Base-by-base conservation (phyloP, 192 early-diverging fungal species). In the Gryganskiella cystojenkinii region DNA sequence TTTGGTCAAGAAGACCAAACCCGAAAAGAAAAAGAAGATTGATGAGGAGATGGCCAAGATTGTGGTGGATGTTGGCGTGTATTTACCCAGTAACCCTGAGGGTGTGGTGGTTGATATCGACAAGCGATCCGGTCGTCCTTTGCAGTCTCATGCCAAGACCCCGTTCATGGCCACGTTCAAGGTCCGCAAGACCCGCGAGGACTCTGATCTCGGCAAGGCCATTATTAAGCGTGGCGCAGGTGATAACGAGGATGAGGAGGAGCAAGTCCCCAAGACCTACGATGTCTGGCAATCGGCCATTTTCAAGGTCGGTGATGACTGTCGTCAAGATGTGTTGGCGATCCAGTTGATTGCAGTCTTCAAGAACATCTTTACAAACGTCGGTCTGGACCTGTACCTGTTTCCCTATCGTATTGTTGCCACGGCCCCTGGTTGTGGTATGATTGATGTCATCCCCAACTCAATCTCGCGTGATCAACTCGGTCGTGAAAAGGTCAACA, bases 291-390 rank as follows among this genome's bases (percentile, higher is more conserved):
- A 95, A 72, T 92, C 93, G 5, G 92, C 95, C 1, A 99, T 99
- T 62, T 99, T 99, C 88, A 99, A 99, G 87, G 97, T 99, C 47
- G 98, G 98, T 61, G 98, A 99, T 67, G 97, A 99, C 83, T 99
- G 98, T 83, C 90, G 98, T 31, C 98, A 99, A 82, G 98, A 99
- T 78, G 93, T 99, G 20, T 86, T 99, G 66, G 97, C 98, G 3
- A 80, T 99, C 53, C 98, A 99, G 84, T 85, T 99, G 68, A 98
- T 99, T 84, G 94, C 94, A 1, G 91, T 97, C 35, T 99, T 98
- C 85, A 98, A 99, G 70, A 95, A 92, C 82, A 97, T 99, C 49
- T 96, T 97, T 58, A 89, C 91, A 0, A 90, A 88, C 34, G 90
- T 92, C 25, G 97, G 95, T 4, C 82, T 99, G 51, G 97, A 99